Evolutionary conservation across 441 rosid species (phyloP).

Genomic region (Euphorbia schlechtendalii): DNA sequence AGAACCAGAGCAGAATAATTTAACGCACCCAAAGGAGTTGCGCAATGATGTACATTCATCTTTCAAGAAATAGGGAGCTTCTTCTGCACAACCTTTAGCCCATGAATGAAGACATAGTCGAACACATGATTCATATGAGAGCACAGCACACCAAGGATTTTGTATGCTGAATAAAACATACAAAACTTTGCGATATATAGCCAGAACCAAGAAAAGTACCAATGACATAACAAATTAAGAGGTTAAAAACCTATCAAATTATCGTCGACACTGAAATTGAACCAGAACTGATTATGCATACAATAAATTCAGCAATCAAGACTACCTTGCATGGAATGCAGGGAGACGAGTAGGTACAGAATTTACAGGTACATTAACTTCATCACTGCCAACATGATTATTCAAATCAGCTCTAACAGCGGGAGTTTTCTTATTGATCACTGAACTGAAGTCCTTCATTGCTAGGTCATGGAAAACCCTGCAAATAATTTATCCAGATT

Average conservation of each 20-base stretch:
- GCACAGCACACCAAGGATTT: slow-evolving; percentile 84
- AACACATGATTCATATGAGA: slow-evolving; percentile 81
- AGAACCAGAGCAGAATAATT: background rate
- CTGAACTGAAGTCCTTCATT: slow-evolving; percentile 32
- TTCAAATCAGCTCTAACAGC: slow-evolving; percentile 18
- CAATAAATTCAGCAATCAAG: slow-evolving; percentile 14
- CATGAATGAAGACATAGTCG: slow-evolving; percentile 84
- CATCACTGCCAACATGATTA: slow-evolving; percentile 12
- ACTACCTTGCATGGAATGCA: slow-evolving; percentile 79
- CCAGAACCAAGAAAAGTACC: background rate
- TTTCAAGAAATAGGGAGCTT: slow-evolving; percentile 73
- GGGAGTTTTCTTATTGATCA: slow-evolving; percentile 20
- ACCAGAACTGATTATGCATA: background rate
- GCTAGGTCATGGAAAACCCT: slow-evolving; percentile 35
- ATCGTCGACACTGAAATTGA: slow-evolving; percentile 1
- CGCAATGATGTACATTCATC: slow-evolving; percentile 65
- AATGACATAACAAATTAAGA: background rate
- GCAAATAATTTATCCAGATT: slow-evolving; percentile 24
- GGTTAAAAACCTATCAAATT: background rate
- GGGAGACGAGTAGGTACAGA: slow-evolving; percentile 54
- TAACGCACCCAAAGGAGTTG: slow-evolving; percentile 67
- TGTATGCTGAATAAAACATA: slow-evolving; percentile 43
- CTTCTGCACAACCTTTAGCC: slow-evolving; percentile 62
- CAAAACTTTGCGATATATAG: background rate
- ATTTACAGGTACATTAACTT: slow-evolving; percentile 25